Percentiles rank a stretch among this genome's conserved stretches.
Conservation (phyloP, 2,329 filamentous ascomycete genomes). For the Botrytis tulipae region DNA sequence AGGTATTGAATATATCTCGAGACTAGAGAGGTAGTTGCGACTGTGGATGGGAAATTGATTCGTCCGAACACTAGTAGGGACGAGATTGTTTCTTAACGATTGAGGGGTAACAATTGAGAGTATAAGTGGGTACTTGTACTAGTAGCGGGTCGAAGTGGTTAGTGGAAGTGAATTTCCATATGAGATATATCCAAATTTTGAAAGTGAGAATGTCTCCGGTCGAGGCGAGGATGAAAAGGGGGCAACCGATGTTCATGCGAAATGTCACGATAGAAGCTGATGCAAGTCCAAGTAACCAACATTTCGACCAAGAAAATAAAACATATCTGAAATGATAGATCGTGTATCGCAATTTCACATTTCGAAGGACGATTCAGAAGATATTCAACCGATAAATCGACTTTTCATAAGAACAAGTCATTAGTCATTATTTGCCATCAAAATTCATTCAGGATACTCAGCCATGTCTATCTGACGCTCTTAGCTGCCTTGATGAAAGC, state of each 20-base stretch:
- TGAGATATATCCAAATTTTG: neutral
- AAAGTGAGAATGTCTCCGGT: conserved; percentile 8
- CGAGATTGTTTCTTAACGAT: neutral
- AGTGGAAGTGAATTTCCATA: neutral
- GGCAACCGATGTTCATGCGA: neutral
- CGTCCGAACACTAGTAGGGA: neutral
- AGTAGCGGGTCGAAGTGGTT: neutral
- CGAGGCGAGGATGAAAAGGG: neutral
- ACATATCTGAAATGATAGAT: neutral
- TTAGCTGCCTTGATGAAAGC: conserved; percentile 78
- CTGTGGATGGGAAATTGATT: neutral
- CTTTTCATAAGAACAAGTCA: conserved; percentile 3
- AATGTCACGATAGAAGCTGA: neutral
- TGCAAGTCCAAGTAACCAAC: neutral
- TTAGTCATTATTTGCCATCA: neutral
- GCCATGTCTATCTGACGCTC: conserved; percentile 32
- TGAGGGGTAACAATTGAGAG: neutral
- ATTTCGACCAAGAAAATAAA: neutral
- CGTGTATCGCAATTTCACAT: neutral
- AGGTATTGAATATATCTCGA: neutral
- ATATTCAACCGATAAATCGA: neutral
- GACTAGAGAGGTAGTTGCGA: neutral
- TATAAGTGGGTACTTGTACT: neutral
- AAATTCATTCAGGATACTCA: neutral
- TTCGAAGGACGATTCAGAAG: neutral